phyloP scores from a whole-genome alignment of 257 asterid genomes.

The Nicotiana undulata region DNA sequence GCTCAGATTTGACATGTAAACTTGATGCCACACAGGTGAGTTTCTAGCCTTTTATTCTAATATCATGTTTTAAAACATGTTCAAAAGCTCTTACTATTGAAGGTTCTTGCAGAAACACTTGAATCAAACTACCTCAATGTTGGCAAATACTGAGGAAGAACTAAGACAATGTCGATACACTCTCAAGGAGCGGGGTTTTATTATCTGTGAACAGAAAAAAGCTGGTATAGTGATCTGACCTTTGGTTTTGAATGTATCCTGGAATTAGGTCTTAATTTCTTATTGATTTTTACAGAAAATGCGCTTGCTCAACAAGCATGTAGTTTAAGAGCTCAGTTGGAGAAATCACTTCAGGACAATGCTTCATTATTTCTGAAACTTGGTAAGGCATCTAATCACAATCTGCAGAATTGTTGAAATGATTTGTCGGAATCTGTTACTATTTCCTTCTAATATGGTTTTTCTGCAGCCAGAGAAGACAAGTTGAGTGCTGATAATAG shows the following conservation, averaged over 20 bases:
- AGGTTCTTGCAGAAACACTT: constrained; percentile 46
- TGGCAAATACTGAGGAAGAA: constrained; percentile 57
- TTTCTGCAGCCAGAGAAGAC: constrained; percentile 64
- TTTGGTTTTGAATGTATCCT: background rate
- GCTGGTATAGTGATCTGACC: constrained; percentile 31
- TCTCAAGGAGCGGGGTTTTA: constrained; percentile 61
- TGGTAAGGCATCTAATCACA: constrained; percentile 26
- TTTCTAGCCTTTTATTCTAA: background rate
- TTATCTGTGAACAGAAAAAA: constrained; percentile 73
- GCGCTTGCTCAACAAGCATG: constrained; percentile 79
- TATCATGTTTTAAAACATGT: background rate
- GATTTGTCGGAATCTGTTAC: constrained; percentile 2
- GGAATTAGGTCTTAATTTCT: background rate
- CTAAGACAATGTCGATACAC: constrained; percentile 45
- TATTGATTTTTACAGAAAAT: constrained; percentile 40
- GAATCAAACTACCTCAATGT: constrained; percentile 36
- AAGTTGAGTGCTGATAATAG: constrained; percentile 56
- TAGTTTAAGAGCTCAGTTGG: constrained; percentile 72
- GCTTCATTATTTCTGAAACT: constrained; percentile 58
- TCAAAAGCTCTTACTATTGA: constrained; percentile 17
- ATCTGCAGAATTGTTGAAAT: background rate
- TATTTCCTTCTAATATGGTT: background rate
- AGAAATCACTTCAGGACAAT: constrained; percentile 58
- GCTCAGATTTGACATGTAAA: constrained; percentile 48
- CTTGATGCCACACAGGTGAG: constrained; percentile 57